Evolutionary conservation across 768 basidiomycete genomes (phyloP).

Genomic region (Boletus subcaerulescens): DNA sequence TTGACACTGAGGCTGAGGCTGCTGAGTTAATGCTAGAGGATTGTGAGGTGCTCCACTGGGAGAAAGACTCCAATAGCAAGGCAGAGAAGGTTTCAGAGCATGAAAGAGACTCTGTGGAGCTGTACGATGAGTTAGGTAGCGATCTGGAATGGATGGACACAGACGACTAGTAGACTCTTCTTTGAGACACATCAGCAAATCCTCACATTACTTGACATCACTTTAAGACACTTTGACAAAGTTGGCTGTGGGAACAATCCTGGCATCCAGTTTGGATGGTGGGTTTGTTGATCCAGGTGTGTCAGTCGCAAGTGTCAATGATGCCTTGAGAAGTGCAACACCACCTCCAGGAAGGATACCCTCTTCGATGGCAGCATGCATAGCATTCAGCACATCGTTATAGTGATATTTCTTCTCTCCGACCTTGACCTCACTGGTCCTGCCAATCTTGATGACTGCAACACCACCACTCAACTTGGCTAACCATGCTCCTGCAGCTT

Average conservation of each 20-base stretch:
- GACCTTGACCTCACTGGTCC: slow-evolving; percentile 91
- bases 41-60: no score
- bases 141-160: no score
- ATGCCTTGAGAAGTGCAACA: slow-evolving; percentile 86
- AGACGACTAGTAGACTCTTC: no score
- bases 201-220: no score
- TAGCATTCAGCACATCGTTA: slow-evolving; percentile 94
- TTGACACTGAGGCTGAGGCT: no score
- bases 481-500: slow-evolving; percentile 92
- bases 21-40: no score
- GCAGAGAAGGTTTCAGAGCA: no score
- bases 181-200: no score
- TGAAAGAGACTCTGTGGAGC: no score
- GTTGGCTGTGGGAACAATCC: slow-evolving; percentile 47
- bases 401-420: slow-evolving; percentile 99
- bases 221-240: no score
- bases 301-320: slow-evolving; percentile 59
- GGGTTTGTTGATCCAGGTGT: slow-evolving; percentile 45
- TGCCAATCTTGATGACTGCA: slow-evolving; percentile 99
- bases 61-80: no score
- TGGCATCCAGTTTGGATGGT: slow-evolving; percentile 53
- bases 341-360: slow-evolving; percentile 98
- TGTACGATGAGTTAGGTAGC: no score
- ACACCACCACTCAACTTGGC: slow-evolving; percentile 57
- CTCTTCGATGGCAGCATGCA: slow-evolving; percentile 96